Evolutionary conservation across 2,329 filamentous ascomycete genomes (phyloP), one percentile per base, ranked within the genome.

Genomic region (Fonsecaea multimorphosa): DNA sequence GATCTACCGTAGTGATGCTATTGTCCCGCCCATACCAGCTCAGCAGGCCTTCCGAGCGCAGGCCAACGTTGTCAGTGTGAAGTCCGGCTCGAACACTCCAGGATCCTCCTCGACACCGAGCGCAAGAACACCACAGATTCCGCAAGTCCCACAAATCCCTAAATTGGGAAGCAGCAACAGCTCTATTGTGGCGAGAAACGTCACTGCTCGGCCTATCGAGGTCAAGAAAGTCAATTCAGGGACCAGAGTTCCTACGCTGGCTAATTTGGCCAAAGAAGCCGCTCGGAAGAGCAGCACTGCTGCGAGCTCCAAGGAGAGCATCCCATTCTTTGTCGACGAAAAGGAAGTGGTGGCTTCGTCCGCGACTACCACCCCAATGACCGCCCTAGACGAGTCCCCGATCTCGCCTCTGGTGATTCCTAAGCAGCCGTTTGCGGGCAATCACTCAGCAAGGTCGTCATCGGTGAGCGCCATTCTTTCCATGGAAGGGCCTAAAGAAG

Each of bases 1-100:
- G 22, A 92, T 97, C 60, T 98, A 97, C 76, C 91, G 92, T 71
- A 94, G 93, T 80, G 92, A 96, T 74, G 93, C 92, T 16, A 88
- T 96, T 59, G 87, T 97, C 72, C 93, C 84, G 75, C 91, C 83
- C 1, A 81, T 89, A 63, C 90, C 93, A 0, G 92, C 93, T 0
- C 92, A 95, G 74, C 95, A 93, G 59, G 91, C 92, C 65, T 91
- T 94, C 75, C 88, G 93, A 67, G 91, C 91, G 70, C 96, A 95
- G 79, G 92, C 95, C 9, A 93, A 92, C 38, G 89, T 98, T 75
- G 93, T 99, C 76, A 97, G 92, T 73, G 93, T 99, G 70, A 95
- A 92, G 78, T 90, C 91, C 63, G 85, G 84, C 22, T 84, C 82
- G 63, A 87, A 81, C 73, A 83, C 79, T 59, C 82, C 84, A 34